Percentiles rank a stretch among this genome's conserved stretches.
These are phyloP conservation scores for Lagenidium sp. DNA, from an alignment of 352 stramenopile species.

Conservation along the genomic window DNA sequence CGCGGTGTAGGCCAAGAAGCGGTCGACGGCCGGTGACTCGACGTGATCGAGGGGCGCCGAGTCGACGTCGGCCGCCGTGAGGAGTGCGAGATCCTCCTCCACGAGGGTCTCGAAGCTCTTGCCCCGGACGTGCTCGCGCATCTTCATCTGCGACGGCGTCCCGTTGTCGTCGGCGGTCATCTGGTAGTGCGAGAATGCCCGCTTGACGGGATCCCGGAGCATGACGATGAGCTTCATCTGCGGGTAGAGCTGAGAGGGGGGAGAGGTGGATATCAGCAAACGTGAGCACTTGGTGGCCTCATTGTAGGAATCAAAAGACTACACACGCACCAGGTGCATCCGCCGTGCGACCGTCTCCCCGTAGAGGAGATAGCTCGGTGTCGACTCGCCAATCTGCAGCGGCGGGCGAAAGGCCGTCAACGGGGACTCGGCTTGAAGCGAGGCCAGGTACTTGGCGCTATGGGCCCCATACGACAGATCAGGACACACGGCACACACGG, in stretches of 20 bases:
- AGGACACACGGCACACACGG: background rate
- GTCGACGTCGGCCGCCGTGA: conserved; percentile 24
- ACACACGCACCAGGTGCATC: conserved; percentile 19
- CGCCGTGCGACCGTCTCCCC: conserved; percentile 31
- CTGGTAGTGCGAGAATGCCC: conserved; percentile 88
- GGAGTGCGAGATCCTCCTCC: conserved; percentile 71
- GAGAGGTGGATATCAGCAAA: background rate
- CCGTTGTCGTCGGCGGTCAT: conserved; percentile 87
- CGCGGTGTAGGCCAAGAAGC: conserved; percentile 37
- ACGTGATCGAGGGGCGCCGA: conserved; percentile 9
- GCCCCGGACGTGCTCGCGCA: conserved; percentile 55
- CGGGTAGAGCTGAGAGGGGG: conserved; percentile 20
- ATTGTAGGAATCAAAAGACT: background rate
- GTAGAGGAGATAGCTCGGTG: conserved; percentile 76
- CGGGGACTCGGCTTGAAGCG: conserved; percentile 25
- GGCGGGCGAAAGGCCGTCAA: conserved; percentile 28
- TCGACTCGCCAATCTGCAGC: conserved; percentile 83
- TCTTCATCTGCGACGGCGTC: conserved; percentile 73
- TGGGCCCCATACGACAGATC: background rate
- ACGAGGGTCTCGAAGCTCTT: conserved; percentile 86
- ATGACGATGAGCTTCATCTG: conserved; percentile 86
- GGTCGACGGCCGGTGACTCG: conserved; percentile 11
- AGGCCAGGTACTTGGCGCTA: conserved; percentile 48
- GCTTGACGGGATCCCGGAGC: conserved; percentile 88
- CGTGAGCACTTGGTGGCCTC: background rate